These are phyloP conservation scores for Fusarium guadeloupense DNA, from an alignment of 2,329 filamentous ascomycete species.

Conservation along the genomic window DNA sequence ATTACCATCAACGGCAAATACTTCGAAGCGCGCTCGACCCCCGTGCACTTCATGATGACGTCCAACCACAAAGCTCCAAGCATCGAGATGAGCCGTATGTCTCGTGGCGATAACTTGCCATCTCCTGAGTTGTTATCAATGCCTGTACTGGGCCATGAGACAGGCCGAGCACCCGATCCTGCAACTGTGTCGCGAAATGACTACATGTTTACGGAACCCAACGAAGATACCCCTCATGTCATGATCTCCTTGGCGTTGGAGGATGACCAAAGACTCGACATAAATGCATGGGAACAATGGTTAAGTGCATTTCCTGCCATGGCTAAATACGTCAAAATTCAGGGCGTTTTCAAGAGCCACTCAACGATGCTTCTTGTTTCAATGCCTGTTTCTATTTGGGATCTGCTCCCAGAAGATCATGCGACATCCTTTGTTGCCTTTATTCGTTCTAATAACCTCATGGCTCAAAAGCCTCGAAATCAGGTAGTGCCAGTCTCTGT, in stretches of 20 bases:
- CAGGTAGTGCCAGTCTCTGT: slow-evolving; percentile 38
- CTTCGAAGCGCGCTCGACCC: slow-evolving; percentile 66
- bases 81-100: slow-evolving; percentile 61
- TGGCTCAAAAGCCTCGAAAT: slow-evolving; percentile 45
- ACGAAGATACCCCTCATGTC: slow-evolving; percentile 66
- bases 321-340: slow-evolving; percentile 68
- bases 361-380: slow-evolving; percentile 67
- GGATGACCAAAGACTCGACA: slow-evolving; percentile 64
- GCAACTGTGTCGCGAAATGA: slow-evolving; percentile 36
- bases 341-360: slow-evolving; percentile 69
- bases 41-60: slow-evolving; percentile 72
- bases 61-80: slow-evolving; percentile 67
- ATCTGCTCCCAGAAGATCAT: slow-evolving; percentile 65
- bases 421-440: slow-evolving; percentile 68
- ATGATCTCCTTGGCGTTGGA: slow-evolving; percentile 69
- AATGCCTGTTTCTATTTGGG: slow-evolving; percentile 68
- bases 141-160: slow-evolving; percentile 31
- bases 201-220: slow-evolving; percentile 55
- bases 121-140: slow-evolving; percentile 34
- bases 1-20: slow-evolving; percentile 66
- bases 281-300: slow-evolving; percentile 69
- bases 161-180: slow-evolving; percentile 42
- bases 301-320: slow-evolving; percentile 64
- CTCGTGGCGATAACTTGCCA: slow-evolving; percentile 39
- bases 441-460: slow-evolving; percentile 66